phyloP scores from a whole-genome alignment of 148 eudicot genomes.

The Silene latifolia region DNA sequence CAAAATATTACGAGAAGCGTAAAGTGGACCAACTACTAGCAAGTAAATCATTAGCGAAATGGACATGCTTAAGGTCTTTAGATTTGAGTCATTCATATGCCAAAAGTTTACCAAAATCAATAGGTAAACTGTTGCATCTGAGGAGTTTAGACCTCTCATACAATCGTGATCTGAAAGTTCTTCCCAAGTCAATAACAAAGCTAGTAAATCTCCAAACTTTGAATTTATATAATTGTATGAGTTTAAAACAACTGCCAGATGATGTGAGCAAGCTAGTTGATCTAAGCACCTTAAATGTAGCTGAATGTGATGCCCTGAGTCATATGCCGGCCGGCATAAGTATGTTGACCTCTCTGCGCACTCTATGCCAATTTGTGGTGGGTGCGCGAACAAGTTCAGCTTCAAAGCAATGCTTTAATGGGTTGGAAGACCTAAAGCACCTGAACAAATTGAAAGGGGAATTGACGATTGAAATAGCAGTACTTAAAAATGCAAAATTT shows the following conservation, averaged over 20 bases:
- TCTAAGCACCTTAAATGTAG: constrained; percentile 5
- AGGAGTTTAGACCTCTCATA: constrained; percentile 12
- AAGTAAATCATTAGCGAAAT: neutral
- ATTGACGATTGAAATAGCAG: neutral
- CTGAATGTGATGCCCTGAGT: neutral
- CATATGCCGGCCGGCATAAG: constrained; percentile 18
- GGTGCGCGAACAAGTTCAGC: neutral
- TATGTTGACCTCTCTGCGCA: neutral
- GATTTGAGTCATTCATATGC: neutral
- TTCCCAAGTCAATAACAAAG: constrained; percentile 20
- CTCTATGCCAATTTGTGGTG: constrained; percentile 9
- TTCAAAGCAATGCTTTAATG: neutral
- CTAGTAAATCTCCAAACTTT: constrained; percentile 16
- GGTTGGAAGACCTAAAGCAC: neutral
- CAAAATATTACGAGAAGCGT: neutral
- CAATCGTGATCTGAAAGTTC: neutral
- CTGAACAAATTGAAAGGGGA: constrained; percentile 1
- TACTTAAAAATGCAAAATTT: neutral
- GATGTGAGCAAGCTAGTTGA: constrained; percentile 15
- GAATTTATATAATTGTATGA: neutral
- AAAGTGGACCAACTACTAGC: neutral
- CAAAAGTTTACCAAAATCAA: constrained; percentile 13
- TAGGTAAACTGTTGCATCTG: constrained; percentile 21
- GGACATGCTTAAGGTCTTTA: constrained; percentile 16
- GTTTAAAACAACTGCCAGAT: constrained; percentile 13